Evolutionary conservation across 805 yeast genomes (phyloP).

Genomic region (Saturnispora besseyi): DNA sequence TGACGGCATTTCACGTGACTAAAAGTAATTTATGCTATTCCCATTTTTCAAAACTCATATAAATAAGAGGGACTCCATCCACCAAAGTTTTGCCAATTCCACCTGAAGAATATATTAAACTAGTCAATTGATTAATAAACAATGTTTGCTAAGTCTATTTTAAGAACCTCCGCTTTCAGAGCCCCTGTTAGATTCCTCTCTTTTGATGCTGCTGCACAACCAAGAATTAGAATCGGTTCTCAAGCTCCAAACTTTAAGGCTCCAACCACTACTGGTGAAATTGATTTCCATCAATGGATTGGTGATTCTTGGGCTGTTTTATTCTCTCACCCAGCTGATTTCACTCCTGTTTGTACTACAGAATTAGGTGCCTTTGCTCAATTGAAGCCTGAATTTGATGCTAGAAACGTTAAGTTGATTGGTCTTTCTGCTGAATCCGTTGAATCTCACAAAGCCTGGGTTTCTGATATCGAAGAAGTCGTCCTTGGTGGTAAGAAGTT

Average conservation of each 20-base stretch:
- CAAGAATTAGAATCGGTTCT: conserved; percentile 70
- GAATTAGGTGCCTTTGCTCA: conserved; percentile 91
- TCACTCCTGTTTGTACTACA: conserved; percentile 95
- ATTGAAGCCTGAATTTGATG: conserved; percentile 78
- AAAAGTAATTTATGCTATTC: background rate
- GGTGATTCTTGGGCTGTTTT: conserved; percentile 82
- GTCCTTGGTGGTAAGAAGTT: conserved; percentile 60
- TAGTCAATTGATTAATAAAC: background rate
- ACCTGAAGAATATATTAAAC: background rate
- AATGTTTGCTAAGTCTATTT: conserved; percentile 16
- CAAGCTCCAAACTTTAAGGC: conserved; percentile 85
- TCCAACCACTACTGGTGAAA: conserved; percentile 70
- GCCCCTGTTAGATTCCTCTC: conserved; percentile 30
- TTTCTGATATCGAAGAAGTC: conserved; percentile 83
- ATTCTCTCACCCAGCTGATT: conserved; percentile 93
- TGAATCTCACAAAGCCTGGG: conserved; percentile 76
- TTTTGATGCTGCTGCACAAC: conserved; percentile 46
- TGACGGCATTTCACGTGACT: background rate
- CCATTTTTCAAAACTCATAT: background rate
- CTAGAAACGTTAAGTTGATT: conserved; percentile 79
- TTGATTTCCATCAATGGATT: conserved; percentile 80
- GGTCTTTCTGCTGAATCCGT: conserved; percentile 84
- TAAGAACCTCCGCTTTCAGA: conserved; percentile 13
- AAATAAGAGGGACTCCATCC: background rate
- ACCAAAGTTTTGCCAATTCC: background rate